Base-by-base conservation (phyloP, 1,284 basidiomycete genomes). In the Irpex rosettiformis region DNA sequence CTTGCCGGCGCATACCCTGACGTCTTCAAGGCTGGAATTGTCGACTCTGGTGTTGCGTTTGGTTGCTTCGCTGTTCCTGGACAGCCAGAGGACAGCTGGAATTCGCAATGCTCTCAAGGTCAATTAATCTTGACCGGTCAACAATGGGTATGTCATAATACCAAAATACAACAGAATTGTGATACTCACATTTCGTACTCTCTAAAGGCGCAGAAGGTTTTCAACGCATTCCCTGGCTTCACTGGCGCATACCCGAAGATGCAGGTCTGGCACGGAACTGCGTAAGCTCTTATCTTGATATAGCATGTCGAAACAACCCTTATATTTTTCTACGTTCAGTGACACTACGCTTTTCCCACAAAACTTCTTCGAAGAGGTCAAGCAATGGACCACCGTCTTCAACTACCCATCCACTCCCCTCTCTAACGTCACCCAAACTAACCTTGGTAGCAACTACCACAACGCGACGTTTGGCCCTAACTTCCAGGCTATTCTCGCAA, bases 211-310 rank as follows among this genome's bases (percentile, higher is more conserved):
- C 79, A 56, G 65, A 72, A 52, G 81, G 77, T 21, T 72, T 72
- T 43, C 66, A 64, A 45, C 79, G 56, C 73, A 22, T 83, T 75
- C 66, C 79, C 81, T 6, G 80, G 81, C 37, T 84, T 73, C 70
- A 80, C 78, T 10, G 82, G 81, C n/a, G 54, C 73, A 3, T 73
- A 77, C 43, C 80, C 81, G 27, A 81, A 78, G 65, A 72, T 84
- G 63, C 78, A 81, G 67, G 71, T 82, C 61, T 83, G 79, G 79
- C 80, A 83, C 66, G 81, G 81, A 56, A 81, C 80, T 24, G 71
- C 68, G 77, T 80, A 67, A 62, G 77, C 72, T 27, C 54, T 21
- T 16, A n/a, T 13, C 11, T 33, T 33, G 5, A 5, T 13, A 33
- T n/a, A n/a, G n/a, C n/a, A n/a, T n/a, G n/a, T n/a, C n/a, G n/a